Base-by-base conservation (phyloP, 1,139 yeast species). In the Yamadazyma sp. region DNA sequence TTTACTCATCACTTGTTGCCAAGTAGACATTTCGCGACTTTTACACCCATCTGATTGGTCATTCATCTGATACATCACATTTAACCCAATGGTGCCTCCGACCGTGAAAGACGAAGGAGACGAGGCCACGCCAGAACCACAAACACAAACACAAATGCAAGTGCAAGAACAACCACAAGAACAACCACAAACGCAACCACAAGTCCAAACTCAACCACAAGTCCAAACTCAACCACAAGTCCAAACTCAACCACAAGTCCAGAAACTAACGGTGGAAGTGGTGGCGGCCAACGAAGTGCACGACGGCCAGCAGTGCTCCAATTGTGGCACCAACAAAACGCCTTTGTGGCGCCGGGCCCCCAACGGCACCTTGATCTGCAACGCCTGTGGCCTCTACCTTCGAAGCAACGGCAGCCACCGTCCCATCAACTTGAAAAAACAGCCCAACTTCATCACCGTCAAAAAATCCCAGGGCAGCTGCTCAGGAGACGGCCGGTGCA, bases 401-500 rank as follows among this genome's bases (percentile, higher is more conserved):
- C 64, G 77, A 35, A 76, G 81, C 28, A 78, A 78, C 50, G 66
- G 74, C 45, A 62, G 76, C 28, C 80, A 75, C 47, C 59, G 83
- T 34, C 73, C 73, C 42, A 85, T 79, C 25, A 80, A 79, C 51
- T 62, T 86, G 53, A 84, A 84, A 49, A 67, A 85, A 42, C 84
- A 86, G 1, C 87, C 88, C 4, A 74, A 74, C 46, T 70, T 80
- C 14, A 74, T 80, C 1, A 56, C 73, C 2, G 61, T 80, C 9
- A 60, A 64, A 25, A 55, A 51, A 18, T 65, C 65, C 21, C 64
- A 62, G 26, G 95, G 95, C 0, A 74, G 86, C 4, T 86, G 95
- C 53, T 79, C 82, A 42, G 95, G 95, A 9, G 87, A 84, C 51
- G 95, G 95, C 5, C 72, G 81, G 45, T 86, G 95, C 59, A 86